Base-by-base conservation (phyloP, 768 basidiomycete species). In the Suillus bovinus region DNA sequence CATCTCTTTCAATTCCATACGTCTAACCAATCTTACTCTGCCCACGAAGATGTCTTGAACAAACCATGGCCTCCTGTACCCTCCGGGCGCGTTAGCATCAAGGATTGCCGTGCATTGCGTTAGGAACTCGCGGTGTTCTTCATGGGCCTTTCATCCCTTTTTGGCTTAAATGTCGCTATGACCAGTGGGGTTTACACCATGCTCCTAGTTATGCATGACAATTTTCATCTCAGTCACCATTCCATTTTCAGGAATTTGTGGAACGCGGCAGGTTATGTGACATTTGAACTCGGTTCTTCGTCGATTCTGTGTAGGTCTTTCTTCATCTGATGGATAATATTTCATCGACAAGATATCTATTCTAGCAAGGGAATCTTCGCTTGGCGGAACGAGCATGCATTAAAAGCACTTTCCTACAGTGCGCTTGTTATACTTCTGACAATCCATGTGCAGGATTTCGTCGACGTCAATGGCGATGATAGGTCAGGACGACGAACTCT, bases 1-100 rank as follows among this genome's bases (percentile, higher is more conserved):
- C 73, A 76, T 64, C 67, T 75, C 36, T 69, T 77, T 5, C 77
- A 74, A 46, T 71, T 69, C 62, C 69, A 71, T 36, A 66, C 76
- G 44, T 74, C 78, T 13, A 76, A 78, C 60, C 79, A 78, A 39
- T 63, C 61, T 9, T 49, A 67, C 13, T 66, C 62, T 16, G 22
- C 22, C 22, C 13, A 70, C 16, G 78, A 79, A 58, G 78, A 79
- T 61, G 64, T 67, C 8, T 42, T 64, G 8, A 78, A 78, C 64
- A 74, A 73, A 61, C 72, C 76, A 11, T 75, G 73, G 74, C 65
- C 78, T 8, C 79, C 80, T 3, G 54, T 80, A 4, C 78, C 80
- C n/a, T n/a, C n/a, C n/a, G n/a, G n/a, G n/a, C n/a, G n/a, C n/a
- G n/a, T n/a, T n/a, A n/a, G n/a, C n/a, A n/a, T n/a, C n/a, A n/a